These are phyloP conservation scores for Alternaria triticimaculans DNA, from an alignment of 2,329 filamentous ascomycete species.

Conservation along the genomic window DNA sequence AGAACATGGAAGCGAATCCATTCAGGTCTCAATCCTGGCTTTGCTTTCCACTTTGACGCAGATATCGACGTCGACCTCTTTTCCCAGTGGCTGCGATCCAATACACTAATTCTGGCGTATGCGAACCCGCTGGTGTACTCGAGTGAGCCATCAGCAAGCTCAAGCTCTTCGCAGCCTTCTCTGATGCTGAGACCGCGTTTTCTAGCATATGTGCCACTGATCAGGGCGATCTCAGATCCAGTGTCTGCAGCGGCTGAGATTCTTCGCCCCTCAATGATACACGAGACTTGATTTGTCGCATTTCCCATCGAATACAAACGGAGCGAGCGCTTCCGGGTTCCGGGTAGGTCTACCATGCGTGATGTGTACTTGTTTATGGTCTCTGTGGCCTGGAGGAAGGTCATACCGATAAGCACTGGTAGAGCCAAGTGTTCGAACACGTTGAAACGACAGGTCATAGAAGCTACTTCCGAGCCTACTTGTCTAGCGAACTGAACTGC, in stretches of 20 bases:
- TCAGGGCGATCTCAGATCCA: neutral
- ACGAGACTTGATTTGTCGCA: neutral
- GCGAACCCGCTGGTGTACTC: neutral
- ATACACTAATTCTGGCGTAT: no score
- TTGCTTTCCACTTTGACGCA: no score
- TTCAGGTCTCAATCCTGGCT: no score
- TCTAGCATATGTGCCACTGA: neutral
- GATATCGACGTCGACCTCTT: no score
- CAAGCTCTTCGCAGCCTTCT: neutral
- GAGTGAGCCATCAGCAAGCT: neutral
- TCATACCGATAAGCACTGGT: neutral
- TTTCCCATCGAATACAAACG: accelerated
- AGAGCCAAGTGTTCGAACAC: neutral
- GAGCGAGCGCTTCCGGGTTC: neutral
- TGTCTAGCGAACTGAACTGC: neutral
- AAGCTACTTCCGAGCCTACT: no score
- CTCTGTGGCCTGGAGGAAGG: neutral
- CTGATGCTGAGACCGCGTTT: accelerated
- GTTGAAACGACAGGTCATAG: neutral
- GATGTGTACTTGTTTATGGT: neutral
- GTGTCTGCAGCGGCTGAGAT: accelerated
- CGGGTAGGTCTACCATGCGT: neutral
- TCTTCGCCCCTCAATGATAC: neutral
- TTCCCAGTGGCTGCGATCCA: no score
- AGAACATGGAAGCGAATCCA: no score